Evolutionary conservation across 2,329 filamentous ascomycete species (phyloP).

Genomic region (Sclerotinia sclerotiorum): DNA sequence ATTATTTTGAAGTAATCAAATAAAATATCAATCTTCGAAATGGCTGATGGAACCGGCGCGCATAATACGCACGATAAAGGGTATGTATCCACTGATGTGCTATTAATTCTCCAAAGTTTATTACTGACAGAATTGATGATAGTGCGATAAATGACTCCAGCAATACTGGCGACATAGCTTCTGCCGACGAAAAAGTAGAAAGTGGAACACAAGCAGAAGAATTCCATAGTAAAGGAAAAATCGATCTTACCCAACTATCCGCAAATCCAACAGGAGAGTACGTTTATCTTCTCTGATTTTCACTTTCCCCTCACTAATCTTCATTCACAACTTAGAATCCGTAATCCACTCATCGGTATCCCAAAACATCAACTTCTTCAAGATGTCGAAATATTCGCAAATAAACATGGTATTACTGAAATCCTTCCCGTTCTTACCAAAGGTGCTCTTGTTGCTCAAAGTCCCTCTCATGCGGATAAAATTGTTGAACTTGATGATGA

Average conservation of each 20-base stretch:
- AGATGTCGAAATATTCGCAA: conserved; percentile 61
- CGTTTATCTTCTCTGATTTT: neutral
- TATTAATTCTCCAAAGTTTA: neutral
- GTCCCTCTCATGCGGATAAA: conserved; percentile 65
- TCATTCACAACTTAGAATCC: conserved; percentile 40
- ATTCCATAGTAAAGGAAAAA: neutral
- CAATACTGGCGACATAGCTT: neutral
- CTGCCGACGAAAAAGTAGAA: neutral
- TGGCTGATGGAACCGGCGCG: conserved; percentile 9
- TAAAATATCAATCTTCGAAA: neutral
- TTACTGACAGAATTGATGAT: neutral
- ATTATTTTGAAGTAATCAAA: neutral
- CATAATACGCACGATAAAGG: conserved; percentile 10
- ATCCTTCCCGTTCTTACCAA: conserved; percentile 60
- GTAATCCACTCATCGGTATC: conserved; percentile 58
- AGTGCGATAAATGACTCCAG: conserved; percentile 7
- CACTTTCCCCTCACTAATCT: neutral
- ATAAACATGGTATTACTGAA: conserved; percentile 57
- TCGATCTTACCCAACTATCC: conserved; percentile 13
- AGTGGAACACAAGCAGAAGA: neutral
- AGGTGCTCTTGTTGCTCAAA: conserved; percentile 73
- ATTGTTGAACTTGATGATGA: conserved; percentile 56
- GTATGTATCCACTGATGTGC: neutral
- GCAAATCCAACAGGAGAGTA: conserved; percentile 21
- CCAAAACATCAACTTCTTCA: conserved; percentile 51